Conservation (phyloP, 2,329 filamentous ascomycete species). For the Juglanconis juglandina region DNA sequence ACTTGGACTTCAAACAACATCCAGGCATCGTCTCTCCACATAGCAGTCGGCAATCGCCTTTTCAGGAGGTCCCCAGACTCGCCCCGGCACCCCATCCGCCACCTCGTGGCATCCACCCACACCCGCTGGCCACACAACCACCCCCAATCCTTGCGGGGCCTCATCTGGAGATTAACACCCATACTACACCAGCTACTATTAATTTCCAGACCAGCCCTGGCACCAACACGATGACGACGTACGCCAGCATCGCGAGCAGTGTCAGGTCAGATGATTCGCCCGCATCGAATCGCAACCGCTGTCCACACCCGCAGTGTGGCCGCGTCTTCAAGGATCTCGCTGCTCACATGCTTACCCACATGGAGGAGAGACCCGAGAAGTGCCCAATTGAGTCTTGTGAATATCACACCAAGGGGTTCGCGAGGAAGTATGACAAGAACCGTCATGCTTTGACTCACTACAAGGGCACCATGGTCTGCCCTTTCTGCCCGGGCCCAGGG, state of each 20-base stretch:
- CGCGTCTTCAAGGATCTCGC: constrained; percentile 63
- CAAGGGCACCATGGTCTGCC: constrained; percentile 93
- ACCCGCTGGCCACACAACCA: constrained; percentile 12
- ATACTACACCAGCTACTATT: constrained; percentile 6
- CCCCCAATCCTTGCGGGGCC: constrained; percentile 11
- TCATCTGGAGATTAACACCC: constrained; percentile 9
- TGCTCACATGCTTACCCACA: constrained; percentile 95
- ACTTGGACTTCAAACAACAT: constrained; percentile 34
- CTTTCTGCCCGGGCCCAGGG: constrained; percentile 87
- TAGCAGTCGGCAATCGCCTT: constrained; percentile 23
- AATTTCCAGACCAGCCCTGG: constrained; percentile 18
- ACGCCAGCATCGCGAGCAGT: constrained; percentile 17
- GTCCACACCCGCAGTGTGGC: constrained; percentile 56
- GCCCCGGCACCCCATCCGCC: constrained; percentile 24
- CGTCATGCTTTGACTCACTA: constrained; percentile 94
- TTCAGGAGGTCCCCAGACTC: constrained; percentile 25
- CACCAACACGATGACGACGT: constrained; percentile 1
- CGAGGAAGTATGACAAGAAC: constrained; percentile 97
- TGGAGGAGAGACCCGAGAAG: constrained; percentile 89
- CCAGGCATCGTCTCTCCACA: constrained; percentile 25
- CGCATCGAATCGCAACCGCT: constrained; percentile 44
- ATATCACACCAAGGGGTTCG: constrained; percentile 91
- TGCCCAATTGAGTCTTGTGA: constrained; percentile 92
- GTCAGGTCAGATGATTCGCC: constrained; percentile 29
- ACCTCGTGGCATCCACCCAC: constrained; percentile 13